These are phyloP conservation scores for Citrus maxima DNA, from an alignment of 345 rosid species.

Conservation along the genomic window DNA sequence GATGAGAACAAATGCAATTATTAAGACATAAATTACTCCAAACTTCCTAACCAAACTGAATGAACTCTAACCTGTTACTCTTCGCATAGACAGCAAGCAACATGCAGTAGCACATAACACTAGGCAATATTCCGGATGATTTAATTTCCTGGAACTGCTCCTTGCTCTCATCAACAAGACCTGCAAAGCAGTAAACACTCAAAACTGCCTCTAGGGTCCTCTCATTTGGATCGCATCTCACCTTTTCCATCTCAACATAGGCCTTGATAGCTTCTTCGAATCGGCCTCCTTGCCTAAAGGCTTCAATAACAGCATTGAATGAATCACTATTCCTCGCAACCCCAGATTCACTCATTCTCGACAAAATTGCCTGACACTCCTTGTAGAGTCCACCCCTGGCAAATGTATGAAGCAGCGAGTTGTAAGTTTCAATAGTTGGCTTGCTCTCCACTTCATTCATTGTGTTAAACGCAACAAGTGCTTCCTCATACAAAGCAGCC, in stretches of 20 bases:
- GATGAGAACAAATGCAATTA: not conserved
- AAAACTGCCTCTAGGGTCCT: conserved; percentile 85
- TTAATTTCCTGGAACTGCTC: conserved; percentile 93
- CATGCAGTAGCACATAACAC: conserved; percentile 89
- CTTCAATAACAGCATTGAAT: conserved; percentile 89
- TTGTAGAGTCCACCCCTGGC: conserved; percentile 85
- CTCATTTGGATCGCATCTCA: conserved; percentile 79
- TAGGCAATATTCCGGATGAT: conserved; percentile 72
- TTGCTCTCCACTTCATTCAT: conserved; percentile 86
- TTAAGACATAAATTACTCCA: conserved; percentile 3
- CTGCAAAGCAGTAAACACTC: conserved; percentile 78
- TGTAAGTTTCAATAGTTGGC: conserved; percentile 77
- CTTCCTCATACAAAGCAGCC: conserved; percentile 87
- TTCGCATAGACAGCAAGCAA: conserved; percentile 92
- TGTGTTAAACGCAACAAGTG: conserved; percentile 74
- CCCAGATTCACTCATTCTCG: conserved; percentile 61
- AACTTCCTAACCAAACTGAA: conserved; percentile 6
- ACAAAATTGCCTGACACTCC: conserved; percentile 65
- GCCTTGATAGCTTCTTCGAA: conserved; percentile 93
- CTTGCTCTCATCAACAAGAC: conserved; percentile 84
- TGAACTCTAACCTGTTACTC: conserved; percentile 58
- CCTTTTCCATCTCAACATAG: conserved; percentile 85
- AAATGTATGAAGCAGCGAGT: conserved; percentile 71
- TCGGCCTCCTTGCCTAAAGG: conserved; percentile 81
- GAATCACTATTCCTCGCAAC: conserved; percentile 64